A percentile compares a stretch with the other conserved stretches of the same genome.
Evolutionary conservation across 257 asterid genomes (phyloP).

Genomic region (Solanum phureja): DNA sequence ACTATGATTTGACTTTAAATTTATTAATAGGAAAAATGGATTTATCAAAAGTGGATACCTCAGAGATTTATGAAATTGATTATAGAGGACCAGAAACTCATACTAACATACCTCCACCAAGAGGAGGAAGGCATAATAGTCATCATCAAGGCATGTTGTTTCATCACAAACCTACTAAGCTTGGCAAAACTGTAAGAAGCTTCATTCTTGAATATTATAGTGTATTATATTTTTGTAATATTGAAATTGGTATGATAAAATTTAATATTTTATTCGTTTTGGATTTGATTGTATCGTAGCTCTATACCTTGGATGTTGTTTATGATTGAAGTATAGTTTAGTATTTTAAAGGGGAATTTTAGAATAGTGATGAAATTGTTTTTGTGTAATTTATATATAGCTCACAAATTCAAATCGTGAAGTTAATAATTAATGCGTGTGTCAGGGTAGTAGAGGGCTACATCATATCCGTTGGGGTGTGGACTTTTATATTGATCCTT

Average conservation of each 20-base stretch:
- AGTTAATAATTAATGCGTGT: neutral
- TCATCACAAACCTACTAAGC: slow-evolving; percentile 4
- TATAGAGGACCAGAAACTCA: slow-evolving; percentile 54
- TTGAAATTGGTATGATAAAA: too few relatives aligned
- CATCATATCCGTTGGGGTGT: neutral
- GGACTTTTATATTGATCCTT: neutral
- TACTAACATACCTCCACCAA: slow-evolving; percentile 37
- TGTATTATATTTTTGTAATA: neutral
- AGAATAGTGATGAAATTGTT: neutral
- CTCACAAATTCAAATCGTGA: neutral
- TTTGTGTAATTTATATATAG: neutral
- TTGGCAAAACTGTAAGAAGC: slow-evolving; percentile 10
- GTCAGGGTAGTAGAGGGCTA: neutral
- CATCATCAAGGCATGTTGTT: neutral
- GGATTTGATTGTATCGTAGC: neutral
- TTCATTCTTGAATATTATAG: neutral
- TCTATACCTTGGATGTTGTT: neutral
- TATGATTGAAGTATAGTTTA: neutral
- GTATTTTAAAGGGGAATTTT: neutral
- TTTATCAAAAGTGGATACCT: slow-evolving; percentile 3
- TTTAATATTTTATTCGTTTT: too few relatives aligned
- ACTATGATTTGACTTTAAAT: neutral
- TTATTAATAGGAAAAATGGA: neutral
- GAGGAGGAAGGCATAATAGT: slow-evolving; percentile 12
- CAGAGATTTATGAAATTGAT: slow-evolving; percentile 32